Evolutionary conservation across 2,329 filamentous ascomycete species (phyloP), one percentile per base, ranked within the genome.

Genomic region (Corynespora cassiicola): DNA sequence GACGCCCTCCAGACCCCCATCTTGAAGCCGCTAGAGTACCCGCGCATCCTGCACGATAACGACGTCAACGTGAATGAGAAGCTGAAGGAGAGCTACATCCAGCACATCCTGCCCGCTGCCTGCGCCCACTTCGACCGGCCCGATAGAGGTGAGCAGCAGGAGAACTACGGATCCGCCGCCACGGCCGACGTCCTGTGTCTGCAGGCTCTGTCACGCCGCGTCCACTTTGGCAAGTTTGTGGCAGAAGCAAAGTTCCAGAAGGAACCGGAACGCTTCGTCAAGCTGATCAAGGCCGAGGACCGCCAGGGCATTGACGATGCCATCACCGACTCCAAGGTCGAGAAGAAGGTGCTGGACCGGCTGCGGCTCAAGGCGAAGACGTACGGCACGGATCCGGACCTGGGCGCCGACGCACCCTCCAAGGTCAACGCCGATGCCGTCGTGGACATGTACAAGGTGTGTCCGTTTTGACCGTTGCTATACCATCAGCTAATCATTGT

Each of bases 211-310:
- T 95, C 89, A 24, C 81, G 92, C 26, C 79, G 94, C 38, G 94
- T 99, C 55, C 94, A 99, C 71, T 99, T 96, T 73, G 94, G 94
- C 55, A 99, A 97, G 74, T 97, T 97, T 61, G 94, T 99, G 7
- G 94, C 94, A 27, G 94, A 99, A 77, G 85, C 86, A 43, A 99
- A 99, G 74, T 99, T 96, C 72, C 81, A 81, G 56, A 85, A 87
- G 30, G 88, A 97, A 54, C 80, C 84, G 19, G 88, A 91, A 56
- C 80, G 75, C 47, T 99, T 92, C 66, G 91, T 88, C 5, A 77
- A 76, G 47, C 71, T 97, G 70, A 97, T 99, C 73, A 84, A 85
- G 68, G 86, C 83, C 1, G 84, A 78, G 46, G 91, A 99, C 68
- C 78, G 87, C 5, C 75, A 84, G 38, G 92, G 86, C 2, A 92